Evolutionary conservation across 2,329 filamentous ascomycete species (phyloP), one percentile per base, ranked within the genome.

Genomic region (Rhinocladiella similis): DNA sequence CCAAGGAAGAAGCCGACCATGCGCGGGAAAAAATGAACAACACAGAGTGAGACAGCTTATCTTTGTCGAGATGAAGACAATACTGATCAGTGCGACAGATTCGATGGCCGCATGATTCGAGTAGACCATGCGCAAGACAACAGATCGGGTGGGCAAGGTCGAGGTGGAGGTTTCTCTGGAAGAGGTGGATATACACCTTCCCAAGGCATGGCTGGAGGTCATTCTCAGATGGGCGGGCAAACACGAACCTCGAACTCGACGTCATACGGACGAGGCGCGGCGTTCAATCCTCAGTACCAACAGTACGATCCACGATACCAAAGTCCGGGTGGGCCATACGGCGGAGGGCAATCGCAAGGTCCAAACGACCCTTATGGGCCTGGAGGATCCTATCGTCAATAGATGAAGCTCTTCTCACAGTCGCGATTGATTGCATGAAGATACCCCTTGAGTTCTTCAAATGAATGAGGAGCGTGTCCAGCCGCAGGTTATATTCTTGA

Each of bases 81-180:
- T 53, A 48, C 66, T 65, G 62, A 65, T 57, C 57, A 57, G 51
- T 51, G 61, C 35, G 47, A 52, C 51, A 96, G 92, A 68, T 96
- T 97, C 74, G 92, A 97, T 75, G 93, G 93, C 63, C 90, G 93
- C 67, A 86, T 84, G 64, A 97, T 99, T 73, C 91, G 93, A 66
- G 93, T 99, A 64, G 93, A 97, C 78, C 96, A 92, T 75, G 94
- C 92, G 60, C 92, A 91, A 56, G 92, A 97, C 74, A 87, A 86
- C 46, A 82, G 84, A 55, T 82, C 82, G 51, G 82, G 85, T 51
- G 79, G 79, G 50, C 79, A 82, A 51, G 78, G 80, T 35, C 61
- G 73, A 49, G 74, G 76, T 53, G 74, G 75, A 59, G 50, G 55
- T n/a, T 74, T 70, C 67, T 71, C 73, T 53, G 73, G 73, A 50